Conservation (phyloP, 768 basidiomycete species). For the Psilocybe subaeruginosa region DNA sequence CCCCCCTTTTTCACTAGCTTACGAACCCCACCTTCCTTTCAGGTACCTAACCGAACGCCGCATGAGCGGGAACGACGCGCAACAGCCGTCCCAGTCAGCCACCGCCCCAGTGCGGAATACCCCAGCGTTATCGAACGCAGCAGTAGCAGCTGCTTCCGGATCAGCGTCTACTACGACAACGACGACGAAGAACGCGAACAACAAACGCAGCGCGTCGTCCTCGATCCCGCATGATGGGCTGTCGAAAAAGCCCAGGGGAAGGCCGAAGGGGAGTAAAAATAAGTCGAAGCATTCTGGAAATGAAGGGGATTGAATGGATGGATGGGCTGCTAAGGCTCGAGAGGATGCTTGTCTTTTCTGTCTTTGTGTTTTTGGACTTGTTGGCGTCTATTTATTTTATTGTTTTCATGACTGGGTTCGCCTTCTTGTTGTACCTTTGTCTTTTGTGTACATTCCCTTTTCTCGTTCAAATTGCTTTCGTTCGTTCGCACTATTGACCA, state of each 20-base stretch:
- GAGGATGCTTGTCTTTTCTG: not conserved
- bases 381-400: no score
- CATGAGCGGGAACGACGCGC: constrained; percentile 47
- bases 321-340: no score
- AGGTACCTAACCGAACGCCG: constrained; percentile 70
- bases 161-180: constrained; percentile 1
- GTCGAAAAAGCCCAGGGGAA: constrained; percentile 60
- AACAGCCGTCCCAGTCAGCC: constrained; percentile 15
- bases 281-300: constrained; percentile 24
- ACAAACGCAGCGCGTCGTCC: constrained; percentile 32
- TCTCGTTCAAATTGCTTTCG: no score
- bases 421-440: no score
- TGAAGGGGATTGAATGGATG: not conserved
- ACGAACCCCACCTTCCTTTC: not conserved
- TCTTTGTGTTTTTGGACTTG: not conserved
- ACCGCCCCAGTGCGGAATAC: constrained; percentile 1
- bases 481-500: no score
- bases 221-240: constrained; percentile 24
- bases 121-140: not conserved
- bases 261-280: constrained; percentile 77
- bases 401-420: no score
- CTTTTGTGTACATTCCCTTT: no score
- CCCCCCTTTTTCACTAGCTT: not conserved
- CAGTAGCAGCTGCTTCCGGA: constrained; percentile 6
- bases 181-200: constrained; percentile 3